Evolutionary conservation across 148 eudicot genomes (phyloP).

Genomic region (Polygonum aviculare): DNA sequence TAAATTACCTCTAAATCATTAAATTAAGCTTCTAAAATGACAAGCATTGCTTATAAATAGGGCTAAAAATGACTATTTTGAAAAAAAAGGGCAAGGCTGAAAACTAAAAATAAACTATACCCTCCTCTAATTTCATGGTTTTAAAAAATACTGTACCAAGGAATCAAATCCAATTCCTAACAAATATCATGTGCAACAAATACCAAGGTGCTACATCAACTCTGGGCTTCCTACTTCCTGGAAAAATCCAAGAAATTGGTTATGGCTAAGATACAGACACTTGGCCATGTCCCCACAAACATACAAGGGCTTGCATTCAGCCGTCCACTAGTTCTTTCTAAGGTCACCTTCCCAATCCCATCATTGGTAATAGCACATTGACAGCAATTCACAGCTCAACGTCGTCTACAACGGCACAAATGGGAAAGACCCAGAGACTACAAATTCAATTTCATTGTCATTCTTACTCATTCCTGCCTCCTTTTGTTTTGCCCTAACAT

Average conservation of each 20-base stretch:
- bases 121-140: background rate
- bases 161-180: background rate
- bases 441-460: background rate
- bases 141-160: background rate
- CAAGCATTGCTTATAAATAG: too few relatives aligned
- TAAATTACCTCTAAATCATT: too few relatives aligned
- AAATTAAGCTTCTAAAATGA: too few relatives aligned
- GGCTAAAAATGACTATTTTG: too few relatives aligned
- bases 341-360: background rate
- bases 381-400: constrained; percentile 9
- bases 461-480: background rate
- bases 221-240: constrained; percentile 1
- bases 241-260: constrained; percentile 6
- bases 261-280: background rate
- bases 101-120: too few relatives aligned
- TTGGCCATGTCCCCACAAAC: background rate
- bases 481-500: background rate
- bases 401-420: background rate
- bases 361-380: background rate
- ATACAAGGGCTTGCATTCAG: background rate
- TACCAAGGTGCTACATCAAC: background rate
- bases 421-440: background rate
- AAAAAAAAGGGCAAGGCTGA: too few relatives aligned
- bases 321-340: background rate
- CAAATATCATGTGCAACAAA: background rate